Base-by-base conservation (phyloP, 148 eudicot genomes). In the Cornus controversa region DNA sequence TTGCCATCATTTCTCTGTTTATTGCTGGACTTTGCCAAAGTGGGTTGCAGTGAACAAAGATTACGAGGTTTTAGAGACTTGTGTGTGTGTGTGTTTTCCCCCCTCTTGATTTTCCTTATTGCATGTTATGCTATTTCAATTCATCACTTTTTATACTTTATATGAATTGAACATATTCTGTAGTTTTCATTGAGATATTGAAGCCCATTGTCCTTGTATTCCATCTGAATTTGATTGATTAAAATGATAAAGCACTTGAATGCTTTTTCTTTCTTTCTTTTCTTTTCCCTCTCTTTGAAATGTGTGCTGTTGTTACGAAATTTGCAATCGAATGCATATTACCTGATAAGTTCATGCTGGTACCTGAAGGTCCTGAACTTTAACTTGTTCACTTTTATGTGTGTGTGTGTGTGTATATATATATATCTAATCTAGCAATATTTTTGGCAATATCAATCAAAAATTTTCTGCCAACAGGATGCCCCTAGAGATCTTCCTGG, bases 401-500 rank as follows among this genome's bases (percentile, higher is more conserved):
- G 45, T n/a, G n/a, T n/a, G n/a, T n/a, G n/a, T n/a, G n/a, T n/a
- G n/a, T n/a, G n/a, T n/a, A n/a, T n/a, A n/a, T 27, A 8, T 29
- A 24, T 27, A 13, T 13, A 11, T 50, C 57, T 50, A 2, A 20
- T 40, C 10, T 64, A 57, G 29, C 5, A n/a, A 40, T 68, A 70
- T 75, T 66, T 80, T 69, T 27, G 22, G 36, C 75, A 47, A 53
- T 27, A 40, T 54, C 23, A 75, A 31, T 20, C 20, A 54, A 11
- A 14, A 3, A 28, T n/a, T 75, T 34, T 75, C 0, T 50, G 34
- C 27, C 13, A 24, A 64, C 84, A 93, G 99, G 91, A 89, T 73
- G 82, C 80, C 11, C 78, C 83, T 18, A 83, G 78, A 81, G 94
- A 91, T 83, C 74, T 63, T 80, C 72, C 87, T 57, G 89, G 83